Evolutionary conservation across 768 basidiomycete species (phyloP), one percentile per base, ranked within the genome.

Genomic region (Boletus tomentosulus): DNA sequence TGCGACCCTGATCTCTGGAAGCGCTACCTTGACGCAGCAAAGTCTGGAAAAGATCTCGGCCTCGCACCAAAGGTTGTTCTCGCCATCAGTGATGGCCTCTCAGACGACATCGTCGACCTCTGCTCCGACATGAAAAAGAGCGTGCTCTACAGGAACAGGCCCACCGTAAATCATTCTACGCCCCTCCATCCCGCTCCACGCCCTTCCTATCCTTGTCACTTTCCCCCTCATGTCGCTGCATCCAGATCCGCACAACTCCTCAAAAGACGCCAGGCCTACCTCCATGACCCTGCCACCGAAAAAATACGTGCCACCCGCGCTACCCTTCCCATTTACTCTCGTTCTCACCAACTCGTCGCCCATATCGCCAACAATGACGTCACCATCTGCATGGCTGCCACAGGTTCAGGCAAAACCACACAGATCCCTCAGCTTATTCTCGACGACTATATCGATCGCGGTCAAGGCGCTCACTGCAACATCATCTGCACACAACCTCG

Each of bases 401-500:
- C 93, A 3, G 92, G 92, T 34, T 93, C 91, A 1, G 92, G 94
- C 1, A 97, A 97, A 74, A 96, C 92, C 7, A 97, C 94, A 0
- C 95, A 98, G 69, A 82, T 97, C 25, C 95, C 95, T 6, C 95
- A 97, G 68, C 78, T 97, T 45, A 84, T 97, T 57, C 78, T 98
- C 46, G 94, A 98, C 62, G 80, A 88, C 41, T 86, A 79, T 63
- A 93, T 93, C 54, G 76, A 85, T 16, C 74, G 77, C 15, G 89
- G 85, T n/a, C 76, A 89, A 51, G 95, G 95, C 15, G 85, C 90
- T 1, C 71, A 74, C 47, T 96, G 92, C 72, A 96, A 97, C 65
- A 80, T 98, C 59, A 74, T 97, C 27, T 97, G 93, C 65, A 97
- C 94, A 0, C 95, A 98, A 64, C 95, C 95, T 15, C 83, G 94